Evolutionary conservation across 192 early-diverging fungal species (phyloP).

Genomic region (Coemansia guatemalensis): DNA sequence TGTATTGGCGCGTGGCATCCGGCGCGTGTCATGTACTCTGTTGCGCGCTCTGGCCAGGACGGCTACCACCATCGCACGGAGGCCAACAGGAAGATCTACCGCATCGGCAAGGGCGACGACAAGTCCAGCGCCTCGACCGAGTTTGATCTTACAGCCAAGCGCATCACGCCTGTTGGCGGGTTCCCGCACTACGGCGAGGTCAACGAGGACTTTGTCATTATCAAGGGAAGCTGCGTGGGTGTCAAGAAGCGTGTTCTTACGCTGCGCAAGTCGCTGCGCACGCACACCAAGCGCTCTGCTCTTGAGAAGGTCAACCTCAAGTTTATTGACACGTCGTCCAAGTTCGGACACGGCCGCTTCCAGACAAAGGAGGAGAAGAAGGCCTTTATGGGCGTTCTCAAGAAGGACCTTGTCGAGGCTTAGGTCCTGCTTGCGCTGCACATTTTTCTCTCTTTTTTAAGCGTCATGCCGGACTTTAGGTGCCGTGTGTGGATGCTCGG

Average conservation of each 20-base stretch:
- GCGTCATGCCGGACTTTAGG: too few relatives aligned
- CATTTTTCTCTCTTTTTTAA: too few relatives aligned
- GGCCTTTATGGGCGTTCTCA: slow-evolving; percentile 88
- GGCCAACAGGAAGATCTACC: slow-evolving; percentile 99
- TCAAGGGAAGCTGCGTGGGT: slow-evolving; percentile 98
- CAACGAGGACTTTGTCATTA: slow-evolving; percentile 97
- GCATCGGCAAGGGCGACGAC: slow-evolving; percentile 88
- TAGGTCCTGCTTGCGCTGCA: too few relatives aligned
- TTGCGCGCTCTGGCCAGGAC: slow-evolving; percentile 99
- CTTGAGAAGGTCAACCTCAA: slow-evolving; percentile 96
- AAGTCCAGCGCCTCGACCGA: slow-evolving; percentile 86
- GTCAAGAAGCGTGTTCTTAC: slow-evolving; percentile 96
- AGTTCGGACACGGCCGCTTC: slow-evolving; percentile 99
- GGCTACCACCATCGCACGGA: slow-evolving; percentile 99
- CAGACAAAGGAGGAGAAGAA: slow-evolving; percentile 97
- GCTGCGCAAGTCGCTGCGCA: slow-evolving; percentile 95
- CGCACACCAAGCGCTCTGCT: slow-evolving; percentile 95
- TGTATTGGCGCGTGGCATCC: slow-evolving; percentile 99
- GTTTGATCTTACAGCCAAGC: slow-evolving; percentile 93
- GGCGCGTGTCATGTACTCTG: slow-evolving; percentile 96
- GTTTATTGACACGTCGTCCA: slow-evolving; percentile 99
- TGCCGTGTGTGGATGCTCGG: too few relatives aligned
- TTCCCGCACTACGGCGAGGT: slow-evolving; percentile 99
- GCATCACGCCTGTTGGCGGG: slow-evolving; percentile 97
- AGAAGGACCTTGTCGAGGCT: slow-evolving; percentile 63